Evolutionary conservation across 1,139 yeast genomes (phyloP), one percentile per base, ranked within the genome.

Genomic region (Kurtzmaniella natalensis): DNA sequence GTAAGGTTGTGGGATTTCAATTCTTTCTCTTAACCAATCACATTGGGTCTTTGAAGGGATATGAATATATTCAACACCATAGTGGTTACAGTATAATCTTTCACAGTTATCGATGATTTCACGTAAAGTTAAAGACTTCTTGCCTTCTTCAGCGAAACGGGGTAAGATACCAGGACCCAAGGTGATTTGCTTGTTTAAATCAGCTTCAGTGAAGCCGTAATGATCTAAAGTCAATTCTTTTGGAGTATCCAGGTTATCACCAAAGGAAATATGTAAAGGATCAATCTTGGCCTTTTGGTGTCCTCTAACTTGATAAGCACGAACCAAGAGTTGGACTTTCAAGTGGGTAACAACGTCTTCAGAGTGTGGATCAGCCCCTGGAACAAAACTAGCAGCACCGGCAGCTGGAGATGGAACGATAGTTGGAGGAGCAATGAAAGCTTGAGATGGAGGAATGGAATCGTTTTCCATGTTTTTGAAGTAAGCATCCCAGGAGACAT

Each of bases 261-360:
- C 96, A 56, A 81, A 86, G 19, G 92, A 78, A 53, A 92, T 84
- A 25, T 85, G 94, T 55, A 92, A 71, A 13, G 99, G 99, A 62
- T 92, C 99, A 42, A 89, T 82, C 54, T 81, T 83, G 33, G 98
- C 96, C 68, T 86, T 87, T 60, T 81, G 85, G 61, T 92, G 98
- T 45, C 98, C 99, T 63, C 97, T 81, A 35, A 92, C 98, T 69
- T 92, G 98, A 67, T 89, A 94, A 29, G 98, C 98, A 61, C 99
- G 85, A 42, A 94, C 97, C 51, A 92, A 73, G 50, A 92, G 77
- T 72, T 92, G 99, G 17, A 88, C 94, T 64, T 92, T 94, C 72
- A 92, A 77, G 61, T 94, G 98, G 43, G 87, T 75, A 47, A 86
- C 75, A 36, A 92, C 88, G 47, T 82, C 88, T 51, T 77, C 79